phyloP scores from a whole-genome alignment of 306 rosid species.

The Quercus mongolica region DNA sequence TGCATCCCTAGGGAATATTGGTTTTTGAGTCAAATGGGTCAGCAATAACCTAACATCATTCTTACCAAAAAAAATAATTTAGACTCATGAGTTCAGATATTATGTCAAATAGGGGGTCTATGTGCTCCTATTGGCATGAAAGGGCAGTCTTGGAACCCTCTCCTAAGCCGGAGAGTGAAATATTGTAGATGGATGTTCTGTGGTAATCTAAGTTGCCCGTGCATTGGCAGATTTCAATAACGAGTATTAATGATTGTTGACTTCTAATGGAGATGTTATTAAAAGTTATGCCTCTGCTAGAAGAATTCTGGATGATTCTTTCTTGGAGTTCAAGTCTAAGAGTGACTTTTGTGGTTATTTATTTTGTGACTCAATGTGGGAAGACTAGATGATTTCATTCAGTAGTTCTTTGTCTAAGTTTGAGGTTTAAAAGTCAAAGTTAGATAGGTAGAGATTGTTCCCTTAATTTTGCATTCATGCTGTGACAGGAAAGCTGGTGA shows the following conservation, averaged over 20 bases:
- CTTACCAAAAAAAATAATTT: not conserved
- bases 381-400: not conserved
- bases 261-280: not conserved
- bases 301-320: not conserved
- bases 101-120: not conserved
- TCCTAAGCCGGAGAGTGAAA: not conserved
- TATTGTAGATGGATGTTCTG: not conserved
- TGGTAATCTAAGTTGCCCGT: not conserved
- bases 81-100: not conserved
- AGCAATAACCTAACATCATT: not conserved
- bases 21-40: not conserved
- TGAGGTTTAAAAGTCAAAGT: not conserved
- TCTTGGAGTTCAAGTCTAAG: not conserved
- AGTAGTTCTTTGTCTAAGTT: not conserved
- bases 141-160: not conserved
- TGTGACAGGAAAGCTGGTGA: slow-evolving; percentile 65
- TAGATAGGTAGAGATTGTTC: slow-evolving; percentile 11
- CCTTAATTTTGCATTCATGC: slow-evolving; percentile 14
- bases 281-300: not conserved
- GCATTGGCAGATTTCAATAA: not conserved
- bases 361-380: not conserved
- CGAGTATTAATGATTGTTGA: not conserved
- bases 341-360: not conserved
- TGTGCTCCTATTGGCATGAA: not conserved
- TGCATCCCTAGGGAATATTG: not conserved